Percentiles rank a stretch among this genome's conserved stretches.
Evolutionary conservation across 805 yeast species (phyloP).

Genomic region (Metschnikowia aberdeeniae): DNA sequence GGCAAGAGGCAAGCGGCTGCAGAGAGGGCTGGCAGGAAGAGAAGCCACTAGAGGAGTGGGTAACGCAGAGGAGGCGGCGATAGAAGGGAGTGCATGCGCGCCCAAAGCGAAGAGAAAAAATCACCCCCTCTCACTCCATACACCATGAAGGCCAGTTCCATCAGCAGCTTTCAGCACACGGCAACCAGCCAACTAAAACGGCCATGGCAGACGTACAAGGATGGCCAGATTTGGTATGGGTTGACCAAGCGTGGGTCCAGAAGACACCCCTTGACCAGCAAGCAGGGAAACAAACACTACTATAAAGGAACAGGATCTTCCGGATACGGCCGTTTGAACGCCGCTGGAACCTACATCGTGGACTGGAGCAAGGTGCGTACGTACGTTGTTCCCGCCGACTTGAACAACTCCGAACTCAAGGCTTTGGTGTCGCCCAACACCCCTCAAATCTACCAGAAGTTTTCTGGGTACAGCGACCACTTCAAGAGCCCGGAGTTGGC

Average conservation of each 20-base stretch:
- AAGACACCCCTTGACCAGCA: slow-evolving; percentile 80
- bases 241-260: slow-evolving; percentile 72
- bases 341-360: slow-evolving; percentile 68
- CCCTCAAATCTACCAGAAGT: slow-evolving; percentile 66
- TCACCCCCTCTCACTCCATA: not conserved
- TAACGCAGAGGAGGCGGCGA: too few species aligned
- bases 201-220: slow-evolving; percentile 86
- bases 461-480: slow-evolving; percentile 65
- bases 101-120: slow-evolving; percentile 1
- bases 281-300: slow-evolving; percentile 89
- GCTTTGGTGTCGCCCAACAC: slow-evolving; percentile 76
- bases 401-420: slow-evolving; percentile 42
- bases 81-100: slow-evolving; percentile 3
- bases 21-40: too few species aligned
- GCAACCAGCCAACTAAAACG: slow-evolving; percentile 52
- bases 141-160: slow-evolving; percentile 17
- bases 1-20: too few species aligned
- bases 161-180: slow-evolving; percentile 21
- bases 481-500: slow-evolving; percentile 71
- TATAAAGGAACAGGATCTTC: slow-evolving; percentile 97
- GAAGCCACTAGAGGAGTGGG: too few species aligned
- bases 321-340: slow-evolving; percentile 81
- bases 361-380: slow-evolving; percentile 87
- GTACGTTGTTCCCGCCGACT: slow-evolving; percentile 69
- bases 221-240: slow-evolving; percentile 85